Percentiles rank a stretch among this genome's conserved stretches.
Evolutionary conservation across 2,329 filamentous ascomycete species (phyloP).

Genomic region (Myriangium duriaei): DNA sequence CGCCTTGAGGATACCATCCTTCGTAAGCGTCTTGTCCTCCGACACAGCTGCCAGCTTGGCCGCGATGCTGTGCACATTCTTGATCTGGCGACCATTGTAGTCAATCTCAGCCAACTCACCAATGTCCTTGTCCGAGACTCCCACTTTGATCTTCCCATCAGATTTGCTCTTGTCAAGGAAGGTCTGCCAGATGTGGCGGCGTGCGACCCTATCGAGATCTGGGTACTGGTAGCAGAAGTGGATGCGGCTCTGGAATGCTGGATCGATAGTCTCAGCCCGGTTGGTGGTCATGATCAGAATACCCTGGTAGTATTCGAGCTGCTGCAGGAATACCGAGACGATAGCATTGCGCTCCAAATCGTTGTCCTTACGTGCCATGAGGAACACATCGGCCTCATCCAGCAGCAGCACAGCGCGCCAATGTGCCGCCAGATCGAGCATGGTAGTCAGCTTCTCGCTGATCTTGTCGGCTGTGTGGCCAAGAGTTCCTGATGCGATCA

Average conservation of each 20-base stretch:
- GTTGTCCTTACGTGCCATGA: slow-evolving; percentile 70
- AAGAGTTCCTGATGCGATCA: neutral
- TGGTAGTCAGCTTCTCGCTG: slow-evolving; percentile 23
- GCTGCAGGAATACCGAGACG: slow-evolving; percentile 74
- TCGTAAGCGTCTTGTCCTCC: neutral
- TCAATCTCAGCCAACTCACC: slow-evolving; percentile 3
- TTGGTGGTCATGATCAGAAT: slow-evolving; percentile 87
- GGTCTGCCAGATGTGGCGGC: slow-evolving; percentile 2
- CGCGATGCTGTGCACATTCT: slow-evolving; percentile 8
- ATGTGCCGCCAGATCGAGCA: slow-evolving; percentile 71
- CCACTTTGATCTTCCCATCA: neutral
- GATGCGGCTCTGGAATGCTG: slow-evolving; percentile 79
- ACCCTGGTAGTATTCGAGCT: slow-evolving; percentile 73
- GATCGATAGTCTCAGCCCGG: slow-evolving; percentile 76
- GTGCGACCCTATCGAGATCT: slow-evolving; percentile 36
- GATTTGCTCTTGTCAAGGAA: neutral
- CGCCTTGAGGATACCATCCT: neutral
- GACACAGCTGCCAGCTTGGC: slow-evolving; percentile 1
- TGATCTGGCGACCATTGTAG: slow-evolving; percentile 7
- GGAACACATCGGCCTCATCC: slow-evolving; percentile 74
- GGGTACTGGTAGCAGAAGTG: slow-evolving; percentile 77
- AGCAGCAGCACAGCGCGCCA: slow-evolving; percentile 79
- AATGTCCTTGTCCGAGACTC: neutral
- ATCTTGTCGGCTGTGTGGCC: slow-evolving; percentile 4
- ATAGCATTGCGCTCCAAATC: slow-evolving; percentile 77